Evolutionary conservation across 202 grass and related monocot species (phyloP), one percentile per base, ranked within the genome.

Genomic region (Schoenoplectus triqueter): DNA sequence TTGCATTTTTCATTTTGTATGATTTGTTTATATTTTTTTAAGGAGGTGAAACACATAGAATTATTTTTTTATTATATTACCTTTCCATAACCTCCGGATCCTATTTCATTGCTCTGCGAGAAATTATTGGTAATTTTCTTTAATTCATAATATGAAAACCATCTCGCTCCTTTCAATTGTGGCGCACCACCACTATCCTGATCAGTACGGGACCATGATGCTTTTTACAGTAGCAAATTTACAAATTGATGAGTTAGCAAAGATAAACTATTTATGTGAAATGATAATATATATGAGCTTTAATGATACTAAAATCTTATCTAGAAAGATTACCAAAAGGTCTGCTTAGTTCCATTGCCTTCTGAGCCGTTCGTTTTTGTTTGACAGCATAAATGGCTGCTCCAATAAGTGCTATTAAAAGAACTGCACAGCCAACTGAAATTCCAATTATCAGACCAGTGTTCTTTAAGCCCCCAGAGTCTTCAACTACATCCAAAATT

Each of bases 61-160:
- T 78, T 52, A 54, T 78, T 52, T 41, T 63, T 47, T 21, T 74
- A 31, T 64, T 5, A 80, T 60, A 55, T 69, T 78, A 91, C 93
- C 93, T 91, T 99, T 82, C 96, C 96, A 84, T 99, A 96, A n/a
- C 90, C 96, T 14, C 96, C 96, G 42, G 87, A 88, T 14, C 96
- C 96, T 68, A 99, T 84, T 86, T 90, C 92, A 84, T 99, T 96
- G 4, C 88, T 85, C 59, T 90, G 91, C 0, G 96, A 91, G 85
- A 99, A 99, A 88, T 89, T 94, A 86, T 89, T 84, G 59, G 96
- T 94, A 70, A 88, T 91, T 63, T 79, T 63, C 87, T 92, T 94
- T 0, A 99, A 90, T 88, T 96, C 93, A 80, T 94, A 90, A 70
- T 86, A 91, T 0, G 93, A 94, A 87, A 99, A 99, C 93, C 91